phyloP scores from a whole-genome alignment of 768 basidiomycete species.

The Crucibulum laeve region DNA sequence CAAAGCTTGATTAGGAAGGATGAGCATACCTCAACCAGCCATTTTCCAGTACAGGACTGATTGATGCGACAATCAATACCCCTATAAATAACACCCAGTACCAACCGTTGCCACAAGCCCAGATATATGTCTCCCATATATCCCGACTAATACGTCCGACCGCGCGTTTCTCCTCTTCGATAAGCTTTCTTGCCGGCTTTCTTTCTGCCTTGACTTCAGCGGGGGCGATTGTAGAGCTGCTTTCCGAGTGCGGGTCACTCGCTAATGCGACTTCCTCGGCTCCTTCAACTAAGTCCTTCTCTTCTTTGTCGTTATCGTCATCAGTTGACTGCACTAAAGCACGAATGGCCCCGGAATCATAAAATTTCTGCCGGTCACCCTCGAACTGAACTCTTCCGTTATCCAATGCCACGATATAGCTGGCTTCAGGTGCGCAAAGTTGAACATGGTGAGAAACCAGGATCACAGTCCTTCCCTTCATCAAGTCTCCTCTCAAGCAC shows the following conservation, averaged over 20 bases:
- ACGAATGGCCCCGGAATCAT: slow-evolving; percentile 59
- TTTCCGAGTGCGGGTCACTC: slow-evolving; percentile 21
- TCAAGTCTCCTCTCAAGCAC: slow-evolving; percentile 81
- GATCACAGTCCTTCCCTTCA: slow-evolving; percentile 79
- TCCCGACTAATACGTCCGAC: slow-evolving; percentile 63
- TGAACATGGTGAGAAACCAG: slow-evolving; percentile 96
- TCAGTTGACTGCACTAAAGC: slow-evolving; percentile 59
- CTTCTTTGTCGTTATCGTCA: slow-evolving; percentile 44
- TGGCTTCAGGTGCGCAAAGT: slow-evolving; percentile 75
- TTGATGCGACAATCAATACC: slow-evolving; percentile 49
- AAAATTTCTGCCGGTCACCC: slow-evolving; percentile 61
- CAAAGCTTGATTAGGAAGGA: neutral
- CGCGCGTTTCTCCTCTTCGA: slow-evolving; percentile 82
- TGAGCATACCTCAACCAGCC: slow-evolving; percentile 55
- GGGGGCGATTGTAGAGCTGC: slow-evolving; percentile 37
- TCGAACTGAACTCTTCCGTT: slow-evolving; percentile 76
- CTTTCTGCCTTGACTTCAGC: slow-evolving; percentile 18
- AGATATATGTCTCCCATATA: slow-evolving; percentile 50
- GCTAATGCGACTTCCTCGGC: slow-evolving; percentile 14
- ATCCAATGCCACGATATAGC: slow-evolving; percentile 80
- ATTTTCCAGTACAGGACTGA: slow-evolving; percentile 68
- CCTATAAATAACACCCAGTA: slow-evolving; percentile 59
- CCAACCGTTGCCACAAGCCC: slow-evolving; percentile 38
- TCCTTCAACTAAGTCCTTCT: slow-evolving; percentile 26
- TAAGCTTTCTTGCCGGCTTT: slow-evolving; percentile 65